Percentiles rank a stretch among this genome's conserved stretches.
Conservation (phyloP, 805 yeast species). For the Candida quercuum region DNA sequence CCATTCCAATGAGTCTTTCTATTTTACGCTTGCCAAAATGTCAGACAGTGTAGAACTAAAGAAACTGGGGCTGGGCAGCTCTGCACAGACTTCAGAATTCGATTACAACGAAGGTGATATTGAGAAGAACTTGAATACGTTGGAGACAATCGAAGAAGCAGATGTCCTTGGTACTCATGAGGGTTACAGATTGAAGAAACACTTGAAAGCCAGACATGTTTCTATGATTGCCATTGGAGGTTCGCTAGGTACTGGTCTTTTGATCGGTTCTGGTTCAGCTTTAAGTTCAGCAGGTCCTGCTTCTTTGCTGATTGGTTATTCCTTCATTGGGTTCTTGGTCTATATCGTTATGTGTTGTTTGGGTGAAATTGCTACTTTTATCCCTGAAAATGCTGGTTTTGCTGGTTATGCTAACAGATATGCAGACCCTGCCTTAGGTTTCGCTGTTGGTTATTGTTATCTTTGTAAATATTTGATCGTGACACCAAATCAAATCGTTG, state of each 20-base stretch:
- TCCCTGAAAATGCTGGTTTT: conserved; percentile 63
- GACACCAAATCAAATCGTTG: conserved; percentile 42
- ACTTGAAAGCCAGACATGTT: conserved; percentile 52
- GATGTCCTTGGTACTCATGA: conserved; percentile 16
- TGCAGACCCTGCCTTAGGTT: conserved; percentile 23
- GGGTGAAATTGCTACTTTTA: conserved; percentile 64
- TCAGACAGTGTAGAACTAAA: neutral
- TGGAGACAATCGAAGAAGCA: neutral
- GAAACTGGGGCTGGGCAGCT: neutral
- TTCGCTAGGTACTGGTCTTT: conserved; percentile 66
- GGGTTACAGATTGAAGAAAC: conserved; percentile 18
- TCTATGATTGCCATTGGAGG: conserved; percentile 71
- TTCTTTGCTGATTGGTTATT: conserved; percentile 52
- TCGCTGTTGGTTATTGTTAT: conserved; percentile 25
- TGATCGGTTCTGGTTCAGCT: conserved; percentile 60
- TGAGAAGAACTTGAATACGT: neutral
- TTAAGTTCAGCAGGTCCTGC: conserved; percentile 56
- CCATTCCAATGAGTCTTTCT: neutral
- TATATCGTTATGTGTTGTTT: conserved; percentile 62
- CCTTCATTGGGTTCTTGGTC: conserved; percentile 66
- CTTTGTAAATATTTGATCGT: conserved; percentile 22
- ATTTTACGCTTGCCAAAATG: neutral
- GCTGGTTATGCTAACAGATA: conserved; percentile 54
- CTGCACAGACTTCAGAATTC: neutral
- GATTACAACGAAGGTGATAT: neutral